Percentiles rank a stretch among this genome's conserved stretches.
These are phyloP conservation scores for Xerophyta viscosa DNA, from an alignment of 106 monocot genomes.

Conservation along the genomic window DNA sequence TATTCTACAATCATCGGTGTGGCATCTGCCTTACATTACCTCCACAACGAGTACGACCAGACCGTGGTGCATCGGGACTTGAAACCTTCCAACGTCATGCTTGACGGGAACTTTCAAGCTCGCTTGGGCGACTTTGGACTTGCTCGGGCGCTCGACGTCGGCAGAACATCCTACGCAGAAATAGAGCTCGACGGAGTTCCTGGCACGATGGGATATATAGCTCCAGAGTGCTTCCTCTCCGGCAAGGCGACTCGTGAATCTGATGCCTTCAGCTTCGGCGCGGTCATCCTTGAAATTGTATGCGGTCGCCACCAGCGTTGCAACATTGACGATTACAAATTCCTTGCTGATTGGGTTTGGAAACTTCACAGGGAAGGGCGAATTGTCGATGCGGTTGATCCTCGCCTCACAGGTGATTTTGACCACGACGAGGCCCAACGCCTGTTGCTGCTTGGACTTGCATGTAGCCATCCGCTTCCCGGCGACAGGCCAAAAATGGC, in stretches of 20 bases:
- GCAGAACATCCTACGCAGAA: slow-evolving; percentile 3
- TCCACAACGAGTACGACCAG: slow-evolving; percentile 25
- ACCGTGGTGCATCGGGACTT: slow-evolving; percentile 21
- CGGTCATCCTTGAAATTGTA: slow-evolving; percentile 12
- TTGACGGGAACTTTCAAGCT: slow-evolving; percentile 16
- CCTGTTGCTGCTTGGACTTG: slow-evolving; percentile 5
- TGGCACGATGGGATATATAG: slow-evolving; percentile 21
- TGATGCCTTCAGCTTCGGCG: slow-evolving; percentile 22
- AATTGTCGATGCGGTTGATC: slow-evolving; percentile 5
- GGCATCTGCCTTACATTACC: slow-evolving; percentile 17
- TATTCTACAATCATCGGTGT: slow-evolving; percentile 10
- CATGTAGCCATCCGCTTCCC: slow-evolving; percentile 4
- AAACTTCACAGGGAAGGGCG: slow-evolving; percentile 9
- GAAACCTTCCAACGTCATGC: slow-evolving; percentile 20
- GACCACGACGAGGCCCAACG: slow-evolving; percentile 3
- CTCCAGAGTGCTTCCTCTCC: slow-evolving; percentile 7
- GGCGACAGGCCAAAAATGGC: not conserved
- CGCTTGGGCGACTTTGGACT: slow-evolving; percentile 23
- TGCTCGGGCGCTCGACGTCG: slow-evolving; percentile 12
- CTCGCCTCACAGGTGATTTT: not conserved
- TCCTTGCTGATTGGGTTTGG: slow-evolving; percentile 17
- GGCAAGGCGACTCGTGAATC: slow-evolving; percentile 10
- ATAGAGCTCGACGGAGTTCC: slow-evolving; percentile 1
- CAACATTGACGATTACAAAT: not conserved
- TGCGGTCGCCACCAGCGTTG: slow-evolving; percentile 11